These are phyloP conservation scores for Fusarium subglutinans DNA, from an alignment of 2,329 filamentous ascomycete species.

Conservation along the genomic window DNA sequence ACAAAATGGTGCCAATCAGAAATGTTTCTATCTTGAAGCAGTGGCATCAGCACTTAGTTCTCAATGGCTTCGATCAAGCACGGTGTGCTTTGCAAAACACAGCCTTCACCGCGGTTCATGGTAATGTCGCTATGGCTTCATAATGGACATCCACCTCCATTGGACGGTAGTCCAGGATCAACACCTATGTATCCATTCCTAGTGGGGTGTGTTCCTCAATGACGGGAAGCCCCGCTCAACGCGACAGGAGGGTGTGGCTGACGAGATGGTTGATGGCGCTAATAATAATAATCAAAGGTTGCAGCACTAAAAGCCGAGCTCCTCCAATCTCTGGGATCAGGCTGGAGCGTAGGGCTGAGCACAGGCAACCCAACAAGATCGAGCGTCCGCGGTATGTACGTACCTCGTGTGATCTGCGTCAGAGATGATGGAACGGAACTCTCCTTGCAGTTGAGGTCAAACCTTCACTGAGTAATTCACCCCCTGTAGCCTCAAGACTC, in stretches of 20 bases:
- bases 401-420: conserved; percentile 7
- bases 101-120: conserved; percentile 35
- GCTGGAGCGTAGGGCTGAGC: conserved; percentile 44
- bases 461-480: background rate
- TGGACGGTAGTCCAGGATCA: background rate
- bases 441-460: conserved; percentile 10
- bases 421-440: conserved; percentile 17
- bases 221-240: conserved; percentile 37
- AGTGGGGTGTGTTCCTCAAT: conserved; percentile 34
- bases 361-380: conserved; percentile 25
- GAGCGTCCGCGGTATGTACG: background rate
- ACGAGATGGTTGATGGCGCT: conserved; percentile 38
- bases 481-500: conserved; percentile 23
- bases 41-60: background rate
- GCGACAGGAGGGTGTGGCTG: conserved; percentile 40
- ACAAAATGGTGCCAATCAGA: background rate
- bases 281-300: conserved; percentile 11
- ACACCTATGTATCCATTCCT: background rate
- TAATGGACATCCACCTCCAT: background rate
- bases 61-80: background rate
- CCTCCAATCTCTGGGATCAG: conserved; percentile 25
- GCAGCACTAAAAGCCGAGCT: conserved; percentile 30
- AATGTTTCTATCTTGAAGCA: background rate
- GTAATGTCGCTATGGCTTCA: conserved; percentile 7
- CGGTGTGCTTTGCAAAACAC: conserved; percentile 9